phyloP scores from a whole-genome alignment of 306 rosid species.

The Ammopiptanthus mongolicus region DNA sequence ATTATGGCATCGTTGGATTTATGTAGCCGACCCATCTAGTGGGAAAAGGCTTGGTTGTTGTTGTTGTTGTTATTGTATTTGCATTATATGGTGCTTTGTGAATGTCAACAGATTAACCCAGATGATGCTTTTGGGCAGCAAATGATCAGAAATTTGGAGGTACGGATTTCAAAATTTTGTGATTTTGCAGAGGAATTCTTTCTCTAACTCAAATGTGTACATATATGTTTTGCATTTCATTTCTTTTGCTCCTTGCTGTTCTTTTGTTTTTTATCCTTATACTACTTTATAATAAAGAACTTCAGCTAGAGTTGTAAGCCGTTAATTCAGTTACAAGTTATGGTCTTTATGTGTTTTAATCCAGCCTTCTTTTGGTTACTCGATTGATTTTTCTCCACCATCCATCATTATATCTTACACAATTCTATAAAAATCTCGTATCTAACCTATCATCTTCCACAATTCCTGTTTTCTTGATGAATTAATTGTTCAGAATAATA shows the following conservation, averaged over 20 bases:
- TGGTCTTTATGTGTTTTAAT: not conserved
- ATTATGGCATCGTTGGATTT: too few species aligned
- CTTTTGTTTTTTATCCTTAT: not conserved
- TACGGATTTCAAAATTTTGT: constrained; percentile 19
- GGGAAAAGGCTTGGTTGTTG: too few species aligned
- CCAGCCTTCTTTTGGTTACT: not conserved
- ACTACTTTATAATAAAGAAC: not conserved
- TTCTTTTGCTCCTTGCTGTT: not conserved
- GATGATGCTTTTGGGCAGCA: constrained; percentile 97
- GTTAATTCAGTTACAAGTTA: not conserved
- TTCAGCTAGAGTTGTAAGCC: not conserved
- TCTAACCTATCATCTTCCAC: not conserved
- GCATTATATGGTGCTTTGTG: constrained; percentile 22
- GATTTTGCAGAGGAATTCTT: not conserved
- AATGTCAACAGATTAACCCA: constrained; percentile 70
- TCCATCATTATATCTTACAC: not conserved
- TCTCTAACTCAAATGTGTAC: not conserved
- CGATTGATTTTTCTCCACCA: not conserved
- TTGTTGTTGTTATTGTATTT: not conserved
- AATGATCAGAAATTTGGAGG: constrained; percentile 95
- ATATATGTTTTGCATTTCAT: not conserved
- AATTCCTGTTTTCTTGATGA: not conserved
- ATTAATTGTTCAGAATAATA: not conserved
- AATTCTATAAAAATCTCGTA: not conserved
- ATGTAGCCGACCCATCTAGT: too few species aligned